Base-by-base conservation (phyloP, 371 early-diverging fungal genomes). In the Scutellospora calospora region DNA sequence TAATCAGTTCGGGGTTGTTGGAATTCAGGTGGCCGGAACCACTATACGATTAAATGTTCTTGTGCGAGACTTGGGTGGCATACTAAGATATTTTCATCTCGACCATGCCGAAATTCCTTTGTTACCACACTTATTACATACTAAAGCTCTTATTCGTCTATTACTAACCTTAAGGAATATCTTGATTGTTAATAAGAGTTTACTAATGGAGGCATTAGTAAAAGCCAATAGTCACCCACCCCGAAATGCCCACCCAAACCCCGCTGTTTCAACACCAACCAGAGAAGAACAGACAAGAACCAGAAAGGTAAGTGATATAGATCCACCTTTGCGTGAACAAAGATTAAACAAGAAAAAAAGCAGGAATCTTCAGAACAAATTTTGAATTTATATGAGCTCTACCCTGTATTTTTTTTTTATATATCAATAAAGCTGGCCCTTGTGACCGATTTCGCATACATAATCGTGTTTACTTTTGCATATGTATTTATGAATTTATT, bases 51-150 rank as follows among this genome's bases (percentile, higher is more conserved):
- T 78, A 54, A 78, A 78, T 41, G 52, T 78, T 78, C 41, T 78
- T 38, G 66, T 78, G 78, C 65, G 38, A 66, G 66, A 78, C 65
- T 29, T 41, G 41, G 41, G 33, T 54, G 66, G 66, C 5, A 78
- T 78, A 78, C 78, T 66, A 52, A 45, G 78, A 78, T 78, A 78
- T 78, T 78, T 78, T 38, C 78, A 78, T 78, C 52, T 78, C 60
- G 35, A 57, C 29, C 78, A 78, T 3, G 66, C 78, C 18, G 41
- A 78, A 78, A 66, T 78, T 25, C 66, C 78, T 16, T 38, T 69
- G n/a, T 18, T 25, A 25, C 5, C 69, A 22, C 60, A 60, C 27
- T 8, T 25, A 27, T 60, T 27, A 27, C 60, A 60, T 11, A 49
- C 49, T 35, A 75, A 60, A 49, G 25, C 75, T 57, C 78, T 78